Conservation (phyloP, 2,329 filamentous ascomycete species). For the Scortechinia acanthostroma region DNA sequence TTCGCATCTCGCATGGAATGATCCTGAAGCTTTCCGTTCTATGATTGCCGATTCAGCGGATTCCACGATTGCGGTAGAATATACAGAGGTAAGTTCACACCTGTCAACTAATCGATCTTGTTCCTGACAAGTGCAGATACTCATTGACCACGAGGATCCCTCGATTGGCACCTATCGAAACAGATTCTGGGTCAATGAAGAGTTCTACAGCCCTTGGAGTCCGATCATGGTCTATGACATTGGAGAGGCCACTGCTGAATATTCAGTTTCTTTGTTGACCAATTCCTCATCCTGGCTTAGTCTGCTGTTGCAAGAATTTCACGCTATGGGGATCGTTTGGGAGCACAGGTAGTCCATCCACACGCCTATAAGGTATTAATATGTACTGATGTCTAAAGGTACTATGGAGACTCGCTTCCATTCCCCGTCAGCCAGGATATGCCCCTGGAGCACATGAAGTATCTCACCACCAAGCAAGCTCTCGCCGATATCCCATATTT, state of each 20-base stretch:
- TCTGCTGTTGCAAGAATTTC: constrained; percentile 9
- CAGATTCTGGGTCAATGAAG: constrained; percentile 12
- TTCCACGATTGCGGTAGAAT: no score
- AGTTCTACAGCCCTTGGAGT: constrained; percentile 10
- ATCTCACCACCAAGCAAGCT: constrained; percentile 30
- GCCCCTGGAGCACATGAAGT: constrained; percentile 25
- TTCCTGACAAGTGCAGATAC: no score
- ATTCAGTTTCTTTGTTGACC: not conserved
- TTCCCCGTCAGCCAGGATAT: constrained; percentile 23
- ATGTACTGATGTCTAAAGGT: constrained; percentile 12
- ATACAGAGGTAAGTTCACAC: no score
- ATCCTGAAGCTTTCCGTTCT: no score
- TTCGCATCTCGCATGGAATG: no score
- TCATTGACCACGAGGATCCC: not conserved
- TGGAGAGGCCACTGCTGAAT: not conserved
- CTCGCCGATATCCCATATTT: constrained; percentile 33
- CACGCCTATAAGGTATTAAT: not conserved
- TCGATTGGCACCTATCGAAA: constrained; percentile 9
- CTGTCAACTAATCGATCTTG: no score
- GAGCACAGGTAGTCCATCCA: constrained; percentile 10
- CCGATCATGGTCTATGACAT: constrained; percentile 8
- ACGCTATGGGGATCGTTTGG: constrained; percentile 11
- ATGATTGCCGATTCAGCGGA: no score
- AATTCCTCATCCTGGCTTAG: constrained; percentile 5
- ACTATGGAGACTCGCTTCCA: constrained; percentile 29